phyloP scores from a whole-genome alignment of 1,139 yeast genomes.

The Hyphopichia khmerensis region DNA sequence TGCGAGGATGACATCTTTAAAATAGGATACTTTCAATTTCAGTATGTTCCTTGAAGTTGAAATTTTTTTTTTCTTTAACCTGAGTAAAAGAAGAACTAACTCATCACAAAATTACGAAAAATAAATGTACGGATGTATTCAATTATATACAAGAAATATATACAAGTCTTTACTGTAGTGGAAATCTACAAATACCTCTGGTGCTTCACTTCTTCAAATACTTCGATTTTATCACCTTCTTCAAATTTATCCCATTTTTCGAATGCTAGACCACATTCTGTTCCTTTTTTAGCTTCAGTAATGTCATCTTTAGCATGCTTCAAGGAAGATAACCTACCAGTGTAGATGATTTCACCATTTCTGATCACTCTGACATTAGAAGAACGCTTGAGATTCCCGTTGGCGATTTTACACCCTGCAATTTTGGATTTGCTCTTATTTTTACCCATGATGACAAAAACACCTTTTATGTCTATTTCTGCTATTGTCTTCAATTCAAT shows the following conservation, averaged over 20 bases:
- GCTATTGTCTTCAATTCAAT: constrained; percentile 68
- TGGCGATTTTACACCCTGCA: constrained; percentile 86
- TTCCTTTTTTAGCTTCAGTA: constrained; percentile 74
- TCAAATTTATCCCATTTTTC: constrained; percentile 68
- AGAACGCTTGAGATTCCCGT: constrained; percentile 65
- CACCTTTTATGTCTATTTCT: constrained; percentile 67
- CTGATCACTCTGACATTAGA: constrained; percentile 66
- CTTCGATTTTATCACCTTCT: constrained; percentile 75
- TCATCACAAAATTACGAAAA: neutral
- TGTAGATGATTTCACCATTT: constrained; percentile 50
- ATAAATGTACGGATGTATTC: neutral
- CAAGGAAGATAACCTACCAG: constrained; percentile 71
- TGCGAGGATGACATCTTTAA: constrained; percentile 35
- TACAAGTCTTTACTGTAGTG: neutral
- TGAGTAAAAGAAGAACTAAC: too few relatives aligned
- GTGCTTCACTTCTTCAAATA: constrained; percentile 67
- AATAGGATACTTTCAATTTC: too few relatives aligned
- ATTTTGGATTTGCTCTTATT: constrained; percentile 53
- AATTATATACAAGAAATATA: neutral
- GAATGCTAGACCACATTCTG: constrained; percentile 86
- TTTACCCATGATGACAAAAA: constrained; percentile 63
- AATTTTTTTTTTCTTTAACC: neutral
- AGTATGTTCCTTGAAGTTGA: too few relatives aligned
- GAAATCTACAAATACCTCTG: constrained; percentile 60
- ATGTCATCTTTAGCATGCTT: constrained; percentile 85